These are phyloP conservation scores for Aspergillus clavatus DNA, from an alignment of 2,329 filamentous ascomycete species.

Conservation along the genomic window DNA sequence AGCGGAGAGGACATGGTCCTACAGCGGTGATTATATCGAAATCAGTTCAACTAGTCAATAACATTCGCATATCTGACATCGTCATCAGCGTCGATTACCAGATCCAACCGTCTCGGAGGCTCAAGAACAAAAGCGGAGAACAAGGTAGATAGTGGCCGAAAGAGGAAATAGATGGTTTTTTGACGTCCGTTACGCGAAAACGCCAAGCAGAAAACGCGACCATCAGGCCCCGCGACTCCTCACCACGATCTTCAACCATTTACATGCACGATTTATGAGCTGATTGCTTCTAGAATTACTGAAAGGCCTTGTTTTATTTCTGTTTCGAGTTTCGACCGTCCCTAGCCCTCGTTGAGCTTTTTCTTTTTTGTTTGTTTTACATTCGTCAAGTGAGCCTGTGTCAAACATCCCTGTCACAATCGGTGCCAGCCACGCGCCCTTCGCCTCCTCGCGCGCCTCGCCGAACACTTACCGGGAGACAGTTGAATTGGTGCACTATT, in stretches of 20 bases:
- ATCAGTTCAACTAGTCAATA: not conserved
- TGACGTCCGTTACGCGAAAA: slow-evolving; percentile 17
- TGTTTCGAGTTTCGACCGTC: not conserved
- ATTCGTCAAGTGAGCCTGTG: slow-evolving; percentile 10
- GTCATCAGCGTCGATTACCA: not conserved
- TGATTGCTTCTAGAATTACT: not conserved
- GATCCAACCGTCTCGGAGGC: not conserved
- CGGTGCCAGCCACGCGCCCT: slow-evolving; percentile 30
- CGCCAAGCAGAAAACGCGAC: slow-evolving; percentile 26
- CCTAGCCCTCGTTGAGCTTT: not conserved
- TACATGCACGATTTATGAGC: slow-evolving; percentile 5
- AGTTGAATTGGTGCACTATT: slow-evolving; percentile 21
- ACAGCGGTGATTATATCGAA: not conserved
- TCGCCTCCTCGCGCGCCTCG: slow-evolving; percentile 25
- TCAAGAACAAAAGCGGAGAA: slow-evolving; percentile 1
- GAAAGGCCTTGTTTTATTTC: not conserved
- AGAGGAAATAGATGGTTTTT: slow-evolving; percentile 15
- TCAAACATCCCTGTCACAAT: slow-evolving; percentile 20
- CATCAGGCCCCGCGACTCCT: slow-evolving; percentile 20
- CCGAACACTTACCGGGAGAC: slow-evolving; percentile 18
- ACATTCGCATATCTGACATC: not conserved
- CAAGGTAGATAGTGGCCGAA: slow-evolving; percentile 7
- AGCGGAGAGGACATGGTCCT: slow-evolving; percentile 14
- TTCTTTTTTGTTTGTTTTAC: slow-evolving; percentile 4
- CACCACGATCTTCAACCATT: slow-evolving; percentile 1